Evolutionary conservation across 768 basidiomycete genomes (phyloP), one percentile per base, ranked within the genome.

Genomic region (Rhodocollybia butyracea): DNA sequence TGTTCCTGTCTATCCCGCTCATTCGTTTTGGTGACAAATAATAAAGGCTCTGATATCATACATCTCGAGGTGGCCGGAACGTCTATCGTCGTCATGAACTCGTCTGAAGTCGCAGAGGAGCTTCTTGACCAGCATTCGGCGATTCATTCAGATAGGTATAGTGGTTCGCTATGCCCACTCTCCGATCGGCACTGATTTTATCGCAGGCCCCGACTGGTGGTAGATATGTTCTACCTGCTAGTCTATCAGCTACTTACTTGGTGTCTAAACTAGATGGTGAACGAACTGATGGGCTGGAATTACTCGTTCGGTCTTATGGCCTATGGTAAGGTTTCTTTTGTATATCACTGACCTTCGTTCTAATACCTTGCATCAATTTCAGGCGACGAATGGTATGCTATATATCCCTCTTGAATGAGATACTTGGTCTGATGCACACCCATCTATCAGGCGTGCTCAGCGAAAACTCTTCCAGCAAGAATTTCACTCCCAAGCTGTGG

Each of bases 91-190:
- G 59, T 75, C 17, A 57, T 75, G 45, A 73, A 71, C 54, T 66
- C 66, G 24, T 51, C 64, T 48, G 64, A 69, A 41, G 62, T 65
- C 17, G 72, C 68, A 2, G 64, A 64, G 38, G 72, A 69, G 2
- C 61, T 76, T 2, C 63, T 76, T 19, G 70, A 73, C 31, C 66
- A 67, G 26, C 64, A 69, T 11, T 73, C 71, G 1, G 58, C 62
- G 7, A 69, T 69, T 10, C 73, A 75, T 58, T 74, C 75, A 2
- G 64, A 65, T 57, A 66, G 75, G 51, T 76, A 30, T 41, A n/a
- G n/a, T n/a, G n/a, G n/a, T n/a, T n/a, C n/a, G n/a, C n/a, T n/a
- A n/a, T n/a, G n/a, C n/a, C n/a, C n/a, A n/a, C n/a, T n/a, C n/a
- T n/a, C n/a, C n/a, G n/a, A n/a, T n/a, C n/a, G n/a, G n/a, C n/a